phyloP scores from a whole-genome alignment of 2,329 filamentous ascomycete species.

The Talaromyces sp. region DNA sequence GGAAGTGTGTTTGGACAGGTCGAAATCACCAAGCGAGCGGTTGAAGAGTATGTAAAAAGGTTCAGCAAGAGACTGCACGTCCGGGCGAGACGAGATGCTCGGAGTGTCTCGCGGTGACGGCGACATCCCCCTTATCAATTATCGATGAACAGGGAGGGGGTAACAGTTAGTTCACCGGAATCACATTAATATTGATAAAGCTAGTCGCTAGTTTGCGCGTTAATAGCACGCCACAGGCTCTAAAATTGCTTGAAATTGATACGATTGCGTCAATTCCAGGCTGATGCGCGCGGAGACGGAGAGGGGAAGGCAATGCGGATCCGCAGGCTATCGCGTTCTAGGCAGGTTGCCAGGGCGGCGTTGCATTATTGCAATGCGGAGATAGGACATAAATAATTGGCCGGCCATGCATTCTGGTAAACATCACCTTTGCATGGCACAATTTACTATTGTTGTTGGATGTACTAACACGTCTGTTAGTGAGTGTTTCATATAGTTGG shows the following conservation, averaged over 20 bases:
- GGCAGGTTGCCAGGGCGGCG: constrained; percentile 4
- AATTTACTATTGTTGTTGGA: no score
- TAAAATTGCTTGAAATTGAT: neutral
- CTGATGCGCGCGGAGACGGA: neutral
- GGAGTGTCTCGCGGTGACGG: neutral
- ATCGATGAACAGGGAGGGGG: neutral
- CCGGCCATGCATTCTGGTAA: no score
- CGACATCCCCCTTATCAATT: neutral
- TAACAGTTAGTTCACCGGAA: neutral
- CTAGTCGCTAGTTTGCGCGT: neutral
- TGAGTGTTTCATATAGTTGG: neutral
- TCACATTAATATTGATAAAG: neutral
- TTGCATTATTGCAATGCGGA: neutral
- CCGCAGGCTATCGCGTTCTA: neutral
- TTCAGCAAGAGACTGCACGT: neutral
- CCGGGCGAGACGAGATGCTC: neutral
- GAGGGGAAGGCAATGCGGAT: neutral
- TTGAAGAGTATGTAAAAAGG: neutral
- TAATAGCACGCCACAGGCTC: neutral
- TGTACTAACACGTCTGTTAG: no score
- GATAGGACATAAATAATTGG: neutral
- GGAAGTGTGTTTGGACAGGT: neutral
- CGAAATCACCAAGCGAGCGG: neutral
- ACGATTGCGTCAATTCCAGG: neutral
- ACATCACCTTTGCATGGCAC: no score